Base-by-base conservation (phyloP, 371 early-diverging fungal species). In the Rhizopus arrhizus region DNA sequence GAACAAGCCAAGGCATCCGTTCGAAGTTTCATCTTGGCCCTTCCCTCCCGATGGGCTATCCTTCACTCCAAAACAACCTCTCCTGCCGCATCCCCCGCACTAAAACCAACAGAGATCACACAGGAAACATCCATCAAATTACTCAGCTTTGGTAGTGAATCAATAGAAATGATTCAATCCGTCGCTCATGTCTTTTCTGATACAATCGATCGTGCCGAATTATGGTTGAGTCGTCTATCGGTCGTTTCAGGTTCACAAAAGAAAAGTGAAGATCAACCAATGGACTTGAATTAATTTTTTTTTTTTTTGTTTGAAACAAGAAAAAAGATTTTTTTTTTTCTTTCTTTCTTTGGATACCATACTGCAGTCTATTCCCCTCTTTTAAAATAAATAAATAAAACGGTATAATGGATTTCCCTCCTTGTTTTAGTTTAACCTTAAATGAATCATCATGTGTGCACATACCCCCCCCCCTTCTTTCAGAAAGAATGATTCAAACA, bases 41-140 rank as follows among this genome's bases (percentile, higher is more conserved):
- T 97, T 57, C 97, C 97, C 7, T 74, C 80, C n/a, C 83, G 95
- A 34, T 94, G 94, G 95, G 87, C 85, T 2, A 73, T 74, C 3
- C 63, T 88, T 1, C 83, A 88, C 52, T 75, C 75, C 29, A 61
- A 71, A 13, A 53, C 70, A 5, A 63, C 65, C 8, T 73, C 74
- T 22, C 78, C 75, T 28, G 57, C 54, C 15, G 66, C 68, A 11
- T 72, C 75, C 9, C 85, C 81, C 28, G 69, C 74, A 5, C 62
- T 78, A 9, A 74, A 66, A 15, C 85, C 85, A 10, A 47, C 60
- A 0, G 68, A 70, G 31, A 53, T 59, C 15, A 56, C 74, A 2
- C 74, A 79, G 5, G 73, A 79, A 46, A 81, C 74, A 2, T 84
- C 86, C 9, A 69, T 74, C 33, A 74, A 71, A 8, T 49, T 81